Conservation (phyloP, 2,329 filamentous ascomycete genomes). For the Zymoseptoria crescenta region DNA sequence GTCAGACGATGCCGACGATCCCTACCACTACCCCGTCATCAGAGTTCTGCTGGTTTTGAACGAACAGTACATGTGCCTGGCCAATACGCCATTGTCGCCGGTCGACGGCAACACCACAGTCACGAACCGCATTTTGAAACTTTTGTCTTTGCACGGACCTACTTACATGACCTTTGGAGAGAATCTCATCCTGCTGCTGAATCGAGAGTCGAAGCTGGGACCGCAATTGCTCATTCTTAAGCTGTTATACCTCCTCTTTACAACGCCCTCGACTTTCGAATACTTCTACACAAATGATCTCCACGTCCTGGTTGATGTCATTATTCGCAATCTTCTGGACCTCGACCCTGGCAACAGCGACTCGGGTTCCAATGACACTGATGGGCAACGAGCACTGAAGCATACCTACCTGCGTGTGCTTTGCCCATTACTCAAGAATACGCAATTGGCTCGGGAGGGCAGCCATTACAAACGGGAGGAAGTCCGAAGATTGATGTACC, state of each 20-base stretch:
- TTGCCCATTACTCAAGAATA: constrained; percentile 83
- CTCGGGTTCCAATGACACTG: constrained; percentile 17
- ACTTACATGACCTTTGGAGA: constrained; percentile 91
- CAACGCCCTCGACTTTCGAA: constrained; percentile 82
- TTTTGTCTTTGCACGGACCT: constrained; percentile 71
- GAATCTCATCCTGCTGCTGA: constrained; percentile 90
- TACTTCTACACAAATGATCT: constrained; percentile 99
- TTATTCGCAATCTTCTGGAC: constrained; percentile 93
- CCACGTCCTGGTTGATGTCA: constrained; percentile 86
- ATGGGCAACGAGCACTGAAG: constrained; percentile 49
- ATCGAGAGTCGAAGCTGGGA: constrained; percentile 87
- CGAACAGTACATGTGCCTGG: constrained; percentile 88
- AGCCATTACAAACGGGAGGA: constrained; percentile 90
- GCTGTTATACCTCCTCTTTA: constrained; percentile 89
- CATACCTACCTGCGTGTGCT: constrained; percentile 94
- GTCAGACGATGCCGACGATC: constrained; percentile 80
- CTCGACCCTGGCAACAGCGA: constrained; percentile 67
- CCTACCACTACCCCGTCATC: constrained; percentile 93
- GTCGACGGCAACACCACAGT: constrained; percentile 41
- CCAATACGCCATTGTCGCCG: constrained; percentile 46
- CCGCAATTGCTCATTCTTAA: constrained; percentile 95
- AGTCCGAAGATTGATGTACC: constrained; percentile 64
- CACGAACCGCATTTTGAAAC: constrained; percentile 91
- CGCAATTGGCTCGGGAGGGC: constrained; percentile 69
- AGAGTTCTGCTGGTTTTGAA: constrained; percentile 92